Evolutionary conservation across 345 rosid species (phyloP).

Genomic region (Garcia nutans): DNA sequence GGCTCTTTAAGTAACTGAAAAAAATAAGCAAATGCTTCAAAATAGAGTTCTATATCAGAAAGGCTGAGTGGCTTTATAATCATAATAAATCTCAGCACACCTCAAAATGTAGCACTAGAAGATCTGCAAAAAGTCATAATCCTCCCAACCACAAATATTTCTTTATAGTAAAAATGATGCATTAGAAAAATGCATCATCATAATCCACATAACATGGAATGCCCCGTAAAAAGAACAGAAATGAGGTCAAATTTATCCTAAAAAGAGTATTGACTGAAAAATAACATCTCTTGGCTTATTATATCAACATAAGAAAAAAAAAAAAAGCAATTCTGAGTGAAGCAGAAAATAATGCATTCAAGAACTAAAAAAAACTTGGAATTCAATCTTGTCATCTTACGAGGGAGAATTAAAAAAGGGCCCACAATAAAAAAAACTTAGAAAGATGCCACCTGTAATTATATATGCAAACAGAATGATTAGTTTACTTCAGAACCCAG

Average conservation of each 20-base stretch:
- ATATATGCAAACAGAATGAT: not conserved
- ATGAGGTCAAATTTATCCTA: not conserved
- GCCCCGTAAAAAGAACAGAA: not conserved
- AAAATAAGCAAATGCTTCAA: slow-evolving; percentile 10
- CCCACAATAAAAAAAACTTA: not conserved
- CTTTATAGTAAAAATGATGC: not conserved
- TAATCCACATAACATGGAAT: not conserved
- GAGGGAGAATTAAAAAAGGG: not conserved
- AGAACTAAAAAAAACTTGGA: not conserved
- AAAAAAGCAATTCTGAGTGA: not conserved
- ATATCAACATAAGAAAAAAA: not conserved
- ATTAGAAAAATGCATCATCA: not conserved
- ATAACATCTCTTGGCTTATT: not conserved
- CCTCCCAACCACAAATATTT: not conserved
- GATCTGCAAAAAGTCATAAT: not conserved
- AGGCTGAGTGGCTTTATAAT: not conserved
- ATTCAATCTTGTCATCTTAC: not conserved
- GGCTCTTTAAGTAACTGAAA: slow-evolving; percentile 67
- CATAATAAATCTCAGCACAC: not conserved
- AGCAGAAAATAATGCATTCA: not conserved
- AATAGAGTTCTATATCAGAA: not conserved
- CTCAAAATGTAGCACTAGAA: not conserved
- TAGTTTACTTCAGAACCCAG: not conserved
- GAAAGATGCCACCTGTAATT: not conserved
- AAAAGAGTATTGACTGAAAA: not conserved